Conservation (phyloP, 1,139 yeast genomes). For the Kodamaea plutei region DNA sequence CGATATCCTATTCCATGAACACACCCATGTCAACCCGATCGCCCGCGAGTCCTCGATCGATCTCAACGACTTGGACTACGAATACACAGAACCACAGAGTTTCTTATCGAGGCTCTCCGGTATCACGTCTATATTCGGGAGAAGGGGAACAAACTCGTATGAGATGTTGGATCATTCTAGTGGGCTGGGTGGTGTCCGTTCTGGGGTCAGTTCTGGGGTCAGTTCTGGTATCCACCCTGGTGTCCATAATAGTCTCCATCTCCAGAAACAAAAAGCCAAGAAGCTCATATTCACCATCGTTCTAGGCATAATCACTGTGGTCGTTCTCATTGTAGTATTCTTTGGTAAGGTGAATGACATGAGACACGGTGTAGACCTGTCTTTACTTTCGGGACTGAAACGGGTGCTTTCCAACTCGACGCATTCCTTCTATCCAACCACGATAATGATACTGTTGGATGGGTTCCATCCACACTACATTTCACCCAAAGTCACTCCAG, state of each 20-base stretch:
- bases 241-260: slow-evolving; percentile 19
- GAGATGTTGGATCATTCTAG: slow-evolving; percentile 2
- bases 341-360: slow-evolving; percentile 5
- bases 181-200: background rate
- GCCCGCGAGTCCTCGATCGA: slow-evolving; percentile 10
- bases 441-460: slow-evolving; percentile 72
- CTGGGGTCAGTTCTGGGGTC: background rate
- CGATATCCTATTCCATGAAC: slow-evolving; percentile 31
- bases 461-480: slow-evolving; percentile 92
- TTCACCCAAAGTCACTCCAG: slow-evolving; percentile 64
- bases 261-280: slow-evolving; percentile 17
- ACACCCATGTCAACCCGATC: slow-evolving; percentile 2
- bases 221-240: background rate
- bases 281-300: slow-evolving; percentile 1
- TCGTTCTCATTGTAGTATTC: slow-evolving; percentile 9
- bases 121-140: slow-evolving; percentile 1
- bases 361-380: slow-evolving; percentile 1
- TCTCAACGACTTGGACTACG: slow-evolving; percentile 23
- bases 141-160: background rate
- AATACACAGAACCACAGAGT: slow-evolving; percentile 8
- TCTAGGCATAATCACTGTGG: slow-evolving; percentile 4
- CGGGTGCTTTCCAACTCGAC: slow-evolving; percentile 59
- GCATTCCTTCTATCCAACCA: slow-evolving; percentile 68
- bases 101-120: background rate
- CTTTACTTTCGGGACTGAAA: slow-evolving; percentile 1